Conservation (phyloP, 495 filamentous ascomycete species). For the Aspergillus homomorphus region DNA sequence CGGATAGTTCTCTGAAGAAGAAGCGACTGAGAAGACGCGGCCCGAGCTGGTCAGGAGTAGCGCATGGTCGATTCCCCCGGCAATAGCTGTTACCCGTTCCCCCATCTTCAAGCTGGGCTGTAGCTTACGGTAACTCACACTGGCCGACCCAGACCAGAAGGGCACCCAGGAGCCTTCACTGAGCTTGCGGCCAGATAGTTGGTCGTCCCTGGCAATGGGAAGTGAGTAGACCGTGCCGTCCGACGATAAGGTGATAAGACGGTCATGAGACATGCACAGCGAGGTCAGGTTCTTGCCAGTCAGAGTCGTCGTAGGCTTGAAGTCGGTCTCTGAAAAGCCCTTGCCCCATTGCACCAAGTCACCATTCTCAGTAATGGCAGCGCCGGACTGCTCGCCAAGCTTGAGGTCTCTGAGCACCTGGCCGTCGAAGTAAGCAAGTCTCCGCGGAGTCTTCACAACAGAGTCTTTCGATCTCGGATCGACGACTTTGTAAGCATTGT, state of each 20-base stretch:
- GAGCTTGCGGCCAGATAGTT: conserved; percentile 58
- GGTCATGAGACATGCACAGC: conserved; percentile 71
- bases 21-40: conserved; percentile 80
- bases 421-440: conserved; percentile 81
- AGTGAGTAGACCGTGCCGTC: conserved; percentile 84
- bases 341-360: conserved; percentile 91
- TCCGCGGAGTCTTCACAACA: conserved; percentile 72
- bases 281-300: conserved; percentile 75
- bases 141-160: conserved; percentile 59
- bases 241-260: conserved; percentile 74
- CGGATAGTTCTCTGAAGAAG: conserved; percentile 74
- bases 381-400: conserved; percentile 78
- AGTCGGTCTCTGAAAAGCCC: conserved; percentile 59
- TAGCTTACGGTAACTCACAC: conserved; percentile 67
- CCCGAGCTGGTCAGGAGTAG: conserved; percentile 82
- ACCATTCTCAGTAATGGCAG: conserved; percentile 81
- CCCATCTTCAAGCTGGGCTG: conserved; percentile 66
- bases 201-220: conserved; percentile 70
- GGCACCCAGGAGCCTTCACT: conserved; percentile 70
- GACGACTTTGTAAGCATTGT: conserved; percentile 78
- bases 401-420: conserved; percentile 83
- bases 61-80: conserved; percentile 78
- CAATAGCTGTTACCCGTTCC: conserved; percentile 71
- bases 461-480: conserved; percentile 78
- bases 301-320: conserved; percentile 65